These are phyloP conservation scores for Corymbia maculata DNA, from an alignment of 345 rosid genomes.

Conservation along the genomic window DNA sequence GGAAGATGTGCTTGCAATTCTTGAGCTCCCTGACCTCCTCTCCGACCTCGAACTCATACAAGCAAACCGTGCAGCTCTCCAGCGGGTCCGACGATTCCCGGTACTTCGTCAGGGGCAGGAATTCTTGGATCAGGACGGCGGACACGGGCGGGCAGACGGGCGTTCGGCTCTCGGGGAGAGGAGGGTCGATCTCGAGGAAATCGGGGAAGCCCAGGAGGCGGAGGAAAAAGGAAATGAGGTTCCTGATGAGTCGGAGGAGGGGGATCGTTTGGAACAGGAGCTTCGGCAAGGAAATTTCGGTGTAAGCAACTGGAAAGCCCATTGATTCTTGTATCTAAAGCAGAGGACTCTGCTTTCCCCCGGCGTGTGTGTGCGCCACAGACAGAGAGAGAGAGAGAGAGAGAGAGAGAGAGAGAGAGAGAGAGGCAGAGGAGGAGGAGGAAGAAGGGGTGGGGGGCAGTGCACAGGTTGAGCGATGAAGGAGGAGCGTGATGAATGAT, in stretches of 20 bases:
- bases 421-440: neutral
- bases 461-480: neutral
- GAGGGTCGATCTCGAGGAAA: slow-evolving; percentile 58
- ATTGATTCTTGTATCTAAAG: slow-evolving; percentile 8
- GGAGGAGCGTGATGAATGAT: too few species aligned
- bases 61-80: slow-evolving; percentile 82
- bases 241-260: slow-evolving; percentile 53
- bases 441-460: neutral
- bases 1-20: slow-evolving; percentile 78
- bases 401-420: neutral
- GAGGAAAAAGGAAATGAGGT: slow-evolving; percentile 40
- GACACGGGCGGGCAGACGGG: slow-evolving; percentile 38
- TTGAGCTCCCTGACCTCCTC: slow-evolving; percentile 78
- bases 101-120: slow-evolving; percentile 66
- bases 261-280: slow-evolving; percentile 62
- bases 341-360: neutral
- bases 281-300: slow-evolving; percentile 70
- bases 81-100: slow-evolving; percentile 42
- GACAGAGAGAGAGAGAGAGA: neutral
- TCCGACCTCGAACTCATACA: slow-evolving; percentile 63
- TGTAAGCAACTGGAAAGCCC: slow-evolving; percentile 90
- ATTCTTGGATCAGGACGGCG: slow-evolving; percentile 69
- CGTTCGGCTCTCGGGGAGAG: slow-evolving; percentile 19
- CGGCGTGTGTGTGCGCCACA: neutral
- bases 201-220: slow-evolving; percentile 59